These are phyloP conservation scores for Cladosporium sp. DNA, from an alignment of 2,329 filamentous ascomycete species.

Conservation along the genomic window DNA sequence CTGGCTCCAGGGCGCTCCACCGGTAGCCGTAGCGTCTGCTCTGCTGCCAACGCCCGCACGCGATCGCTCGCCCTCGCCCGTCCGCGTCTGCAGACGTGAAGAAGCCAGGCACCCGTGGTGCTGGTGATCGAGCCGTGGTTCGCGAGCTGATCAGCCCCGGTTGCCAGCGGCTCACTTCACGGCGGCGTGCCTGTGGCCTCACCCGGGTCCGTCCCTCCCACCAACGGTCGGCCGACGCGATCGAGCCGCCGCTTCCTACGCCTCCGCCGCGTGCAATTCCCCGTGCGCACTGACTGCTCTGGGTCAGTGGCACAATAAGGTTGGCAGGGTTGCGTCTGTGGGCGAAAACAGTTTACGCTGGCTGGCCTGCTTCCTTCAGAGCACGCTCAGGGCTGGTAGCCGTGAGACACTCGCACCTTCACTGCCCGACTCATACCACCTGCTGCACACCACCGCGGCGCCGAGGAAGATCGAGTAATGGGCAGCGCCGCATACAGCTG, in stretches of 20 bases:
- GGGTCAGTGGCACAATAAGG: neutral
- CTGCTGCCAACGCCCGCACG: neutral
- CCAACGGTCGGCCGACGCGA: neutral
- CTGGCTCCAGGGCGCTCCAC: neutral
- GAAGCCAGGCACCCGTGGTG: conserved; percentile 1
- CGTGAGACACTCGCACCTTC: neutral
- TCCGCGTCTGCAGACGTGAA: neutral
- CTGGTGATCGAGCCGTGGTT: neutral
- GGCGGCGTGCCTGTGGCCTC: neutral
- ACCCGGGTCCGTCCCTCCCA: neutral
- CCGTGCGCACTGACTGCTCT: conserved; percentile 3
- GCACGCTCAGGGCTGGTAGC: neutral
- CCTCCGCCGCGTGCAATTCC: neutral
- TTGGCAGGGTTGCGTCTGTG: neutral
- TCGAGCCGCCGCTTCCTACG: conserved; percentile 3
- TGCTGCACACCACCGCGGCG: neutral
- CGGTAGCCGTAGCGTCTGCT: neutral
- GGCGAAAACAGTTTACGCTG: neutral
- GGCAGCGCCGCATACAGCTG: neutral
- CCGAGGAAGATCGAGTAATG: neutral
- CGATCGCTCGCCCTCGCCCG: neutral
- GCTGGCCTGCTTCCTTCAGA: neutral
- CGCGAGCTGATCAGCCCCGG: too few species aligned
- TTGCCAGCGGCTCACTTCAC: too few species aligned
- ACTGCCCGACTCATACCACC: neutral